These are phyloP conservation scores for Gossypium gossypioides DNA, from an alignment of 441 rosid species.

Conservation along the genomic window DNA sequence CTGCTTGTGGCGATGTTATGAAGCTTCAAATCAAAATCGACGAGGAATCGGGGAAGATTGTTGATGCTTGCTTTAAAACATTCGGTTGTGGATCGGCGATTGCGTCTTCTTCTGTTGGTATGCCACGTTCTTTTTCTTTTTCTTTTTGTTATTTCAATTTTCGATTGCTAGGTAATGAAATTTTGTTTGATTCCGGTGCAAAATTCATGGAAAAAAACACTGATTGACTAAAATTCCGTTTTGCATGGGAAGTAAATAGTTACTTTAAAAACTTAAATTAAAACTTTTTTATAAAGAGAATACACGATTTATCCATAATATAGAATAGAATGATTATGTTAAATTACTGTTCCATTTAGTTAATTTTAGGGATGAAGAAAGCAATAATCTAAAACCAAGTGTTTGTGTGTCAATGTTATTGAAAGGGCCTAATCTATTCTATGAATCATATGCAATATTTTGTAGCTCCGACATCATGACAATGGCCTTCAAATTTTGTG, in stretches of 20 bases:
- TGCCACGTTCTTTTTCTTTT: background rate
- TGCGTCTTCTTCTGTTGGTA: constrained; percentile 29
- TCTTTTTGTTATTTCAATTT: background rate
- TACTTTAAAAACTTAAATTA: background rate
- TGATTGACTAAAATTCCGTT: background rate
- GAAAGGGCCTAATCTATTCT: background rate
- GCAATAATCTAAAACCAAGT: background rate
- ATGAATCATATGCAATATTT: background rate
- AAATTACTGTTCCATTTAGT: background rate
- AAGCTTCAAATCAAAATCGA: constrained; percentile 89
- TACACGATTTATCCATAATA: background rate
- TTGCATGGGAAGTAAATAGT: background rate
- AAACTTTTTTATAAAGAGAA: background rate
- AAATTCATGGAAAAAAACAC: background rate
- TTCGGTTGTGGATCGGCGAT: constrained; percentile 97
- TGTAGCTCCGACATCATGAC: background rate
- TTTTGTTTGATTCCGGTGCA: background rate
- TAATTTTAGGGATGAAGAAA: background rate
- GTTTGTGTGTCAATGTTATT: background rate
- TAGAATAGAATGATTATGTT: background rate
- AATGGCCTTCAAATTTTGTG: background rate
- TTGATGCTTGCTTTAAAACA: constrained; percentile 87
- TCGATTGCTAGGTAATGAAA: background rate
- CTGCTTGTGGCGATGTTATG: constrained; percentile 96
- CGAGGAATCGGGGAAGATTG: constrained; percentile 66